These are phyloP conservation scores for Volvox reticuliferus DNA, from an alignment of 139 green algal species.

Conservation along the genomic window DNA sequence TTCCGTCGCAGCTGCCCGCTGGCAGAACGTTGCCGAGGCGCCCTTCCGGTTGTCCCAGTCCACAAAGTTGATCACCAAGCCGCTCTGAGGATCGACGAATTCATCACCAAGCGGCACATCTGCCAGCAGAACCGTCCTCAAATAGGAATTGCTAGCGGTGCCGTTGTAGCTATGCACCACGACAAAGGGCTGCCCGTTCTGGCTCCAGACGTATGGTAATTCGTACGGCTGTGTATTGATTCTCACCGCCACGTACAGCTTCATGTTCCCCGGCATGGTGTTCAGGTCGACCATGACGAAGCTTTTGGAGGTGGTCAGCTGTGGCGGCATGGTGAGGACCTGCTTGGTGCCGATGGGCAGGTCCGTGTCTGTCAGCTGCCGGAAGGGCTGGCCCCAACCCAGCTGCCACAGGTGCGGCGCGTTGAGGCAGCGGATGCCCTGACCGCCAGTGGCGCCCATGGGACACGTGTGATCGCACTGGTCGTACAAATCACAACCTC, in stretches of 20 bases:
- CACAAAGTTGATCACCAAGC: neutral
- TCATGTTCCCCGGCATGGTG: neutral
- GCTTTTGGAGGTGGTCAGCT: neutral
- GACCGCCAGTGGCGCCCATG: neutral
- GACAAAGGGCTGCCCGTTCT: constrained; percentile 4
- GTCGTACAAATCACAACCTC: neutral
- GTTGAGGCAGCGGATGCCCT: constrained; percentile 42
- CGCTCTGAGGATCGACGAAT: neutral
- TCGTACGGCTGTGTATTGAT: constrained; percentile 13
- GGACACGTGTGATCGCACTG: constrained; percentile 40
- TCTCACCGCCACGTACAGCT: constrained; percentile 6
- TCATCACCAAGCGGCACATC: neutral
- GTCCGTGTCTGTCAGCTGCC: neutral
- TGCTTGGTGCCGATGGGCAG: neutral
- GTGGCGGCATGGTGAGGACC: neutral
- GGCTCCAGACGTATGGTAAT: neutral
- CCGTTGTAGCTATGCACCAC: constrained; percentile 25
- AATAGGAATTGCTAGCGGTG: neutral
- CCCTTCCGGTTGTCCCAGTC: neutral
- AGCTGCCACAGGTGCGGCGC: constrained; percentile 32
- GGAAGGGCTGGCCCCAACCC: constrained; percentile 2
- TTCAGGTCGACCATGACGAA: neutral
- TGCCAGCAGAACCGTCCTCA: neutral
- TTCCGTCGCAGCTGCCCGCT: neutral
- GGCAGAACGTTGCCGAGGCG: neutral